Evolutionary conservation across 345 rosid species (phyloP), one percentile per base, ranked within the genome.

Genomic region (Heritiera littoralis): DNA sequence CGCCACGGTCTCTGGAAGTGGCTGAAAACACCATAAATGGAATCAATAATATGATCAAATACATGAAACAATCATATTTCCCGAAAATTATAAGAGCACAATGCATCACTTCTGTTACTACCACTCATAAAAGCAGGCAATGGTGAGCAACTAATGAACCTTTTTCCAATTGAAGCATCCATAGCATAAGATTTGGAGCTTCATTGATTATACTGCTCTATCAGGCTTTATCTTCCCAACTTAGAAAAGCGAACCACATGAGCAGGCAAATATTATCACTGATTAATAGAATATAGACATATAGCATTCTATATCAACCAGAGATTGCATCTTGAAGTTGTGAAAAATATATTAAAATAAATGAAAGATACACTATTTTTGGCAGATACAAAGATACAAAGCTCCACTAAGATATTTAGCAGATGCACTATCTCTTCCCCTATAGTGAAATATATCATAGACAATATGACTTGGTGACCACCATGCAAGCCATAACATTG

Each of bases 1-100:
- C 1, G 97, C 91, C 85, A 96, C 94, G n/a, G 88, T 85, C 86
- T 96, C 97, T 65, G 97, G 97, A 86, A 92, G 94, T 15, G 97
- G 95, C 99, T 94, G 90, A 77, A 76, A 54, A 84, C 15, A 64
- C 73, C 61, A 48, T 46, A 71, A 38, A 79, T 66, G n/a, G n/a
- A 70, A 72, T 41, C 30, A 35, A 63, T 76, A 49, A 35, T 66
- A 58, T 32, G 69, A 10, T 30, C 28, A 14, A 41, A 72, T 4
- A 72, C 6, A 35, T 52, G 14, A 0, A 61, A 46, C 5, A 61
- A 64, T 32, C 65, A 35, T 6, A 35, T 7, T 66, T 77, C 66
- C 13, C 5, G 14, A 3, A 32, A n/a, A 63, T 28, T 3, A 66
- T 77, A 13, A 10, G 7, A 3, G 28, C 18, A 14, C 41, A 43